Evolutionary conservation across 129 eudicot species (phyloP).

Genomic region (Centaurea solstitialis): DNA sequence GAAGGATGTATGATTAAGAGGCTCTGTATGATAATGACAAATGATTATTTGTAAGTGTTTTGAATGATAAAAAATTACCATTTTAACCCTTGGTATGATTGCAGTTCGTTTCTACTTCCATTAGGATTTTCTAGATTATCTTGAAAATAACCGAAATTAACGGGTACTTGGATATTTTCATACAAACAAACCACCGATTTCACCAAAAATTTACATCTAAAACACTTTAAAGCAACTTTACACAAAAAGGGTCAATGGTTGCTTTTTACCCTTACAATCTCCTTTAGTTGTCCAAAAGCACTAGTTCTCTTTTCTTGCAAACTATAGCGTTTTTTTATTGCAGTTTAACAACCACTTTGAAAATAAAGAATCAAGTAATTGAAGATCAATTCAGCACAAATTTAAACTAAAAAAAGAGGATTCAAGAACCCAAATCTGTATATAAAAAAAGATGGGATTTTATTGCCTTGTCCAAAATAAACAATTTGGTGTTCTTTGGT

Average conservation of each 20-base stretch:
- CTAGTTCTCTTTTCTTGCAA: not conserved
- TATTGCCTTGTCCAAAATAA: conserved; percentile 69
- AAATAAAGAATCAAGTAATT: not conserved
- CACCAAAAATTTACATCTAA: not conserved
- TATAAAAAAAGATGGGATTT: not conserved
- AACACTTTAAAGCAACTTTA: not conserved
- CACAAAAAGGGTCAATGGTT: not conserved
- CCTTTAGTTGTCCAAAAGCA: not conserved
- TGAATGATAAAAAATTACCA: not conserved
- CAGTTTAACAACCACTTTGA: not conserved
- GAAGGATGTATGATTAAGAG: too few species aligned
- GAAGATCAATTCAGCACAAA: not conserved
- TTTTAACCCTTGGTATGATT: not conserved
- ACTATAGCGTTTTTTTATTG: not conserved
- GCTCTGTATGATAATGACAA: not conserved
- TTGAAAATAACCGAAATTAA: not conserved
- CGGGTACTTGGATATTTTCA: not conserved
- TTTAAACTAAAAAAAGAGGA: not conserved
- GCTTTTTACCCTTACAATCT: not conserved
- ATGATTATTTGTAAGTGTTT: not conserved
- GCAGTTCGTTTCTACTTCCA: not conserved
- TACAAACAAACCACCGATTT: not conserved
- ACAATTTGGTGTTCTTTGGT: conserved; percentile 87
- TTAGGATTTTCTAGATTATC: not conserved
- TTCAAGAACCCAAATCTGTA: not conserved